Percentiles rank a stretch among this genome's conserved stretches.
These are phyloP conservation scores for Solanum tacnaense DNA, from an alignment of 257 asterid genomes.

Conservation along the genomic window DNA sequence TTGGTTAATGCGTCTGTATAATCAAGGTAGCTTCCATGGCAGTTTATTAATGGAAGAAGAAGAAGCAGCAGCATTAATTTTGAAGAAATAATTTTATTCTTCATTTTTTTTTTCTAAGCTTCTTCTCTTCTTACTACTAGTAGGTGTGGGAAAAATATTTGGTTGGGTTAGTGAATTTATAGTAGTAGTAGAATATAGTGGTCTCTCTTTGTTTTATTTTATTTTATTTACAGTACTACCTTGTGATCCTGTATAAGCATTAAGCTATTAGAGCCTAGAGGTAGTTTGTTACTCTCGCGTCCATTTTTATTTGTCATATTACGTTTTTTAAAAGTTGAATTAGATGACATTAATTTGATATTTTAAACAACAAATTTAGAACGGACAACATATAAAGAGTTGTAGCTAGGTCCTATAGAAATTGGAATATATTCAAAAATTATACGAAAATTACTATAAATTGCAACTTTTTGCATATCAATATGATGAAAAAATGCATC, in stretches of 20 bases:
- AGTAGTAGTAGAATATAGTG: not conserved
- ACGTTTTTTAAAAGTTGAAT: accelerated
- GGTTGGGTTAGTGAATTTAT: not conserved
- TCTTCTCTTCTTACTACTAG: not conserved
- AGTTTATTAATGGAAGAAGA: not conserved
- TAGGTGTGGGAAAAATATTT: not conserved
- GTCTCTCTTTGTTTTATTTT: not conserved
- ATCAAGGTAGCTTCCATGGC: constrained; percentile 38
- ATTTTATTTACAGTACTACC: not conserved
- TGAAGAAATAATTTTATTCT: not conserved
- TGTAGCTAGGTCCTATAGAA: too few species aligned
- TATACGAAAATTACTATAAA: too few species aligned
- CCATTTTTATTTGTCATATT: too few species aligned
- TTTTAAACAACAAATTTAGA: too few species aligned
- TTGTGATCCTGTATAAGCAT: not conserved
- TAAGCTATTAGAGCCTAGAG: not conserved
- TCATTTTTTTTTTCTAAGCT: not conserved
- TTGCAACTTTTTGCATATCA: too few species aligned
- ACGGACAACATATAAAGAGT: too few species aligned
- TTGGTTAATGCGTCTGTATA: constrained; percentile 77
- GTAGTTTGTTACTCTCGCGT: not conserved
- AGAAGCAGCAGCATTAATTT: not conserved
- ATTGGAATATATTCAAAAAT: too few species aligned
- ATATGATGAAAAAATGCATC: too few species aligned
- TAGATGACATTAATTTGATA: too few species aligned